Conservation (phyloP, 1,284 basidiomycete species). For the Ceratobasidium sp. region DNA sequence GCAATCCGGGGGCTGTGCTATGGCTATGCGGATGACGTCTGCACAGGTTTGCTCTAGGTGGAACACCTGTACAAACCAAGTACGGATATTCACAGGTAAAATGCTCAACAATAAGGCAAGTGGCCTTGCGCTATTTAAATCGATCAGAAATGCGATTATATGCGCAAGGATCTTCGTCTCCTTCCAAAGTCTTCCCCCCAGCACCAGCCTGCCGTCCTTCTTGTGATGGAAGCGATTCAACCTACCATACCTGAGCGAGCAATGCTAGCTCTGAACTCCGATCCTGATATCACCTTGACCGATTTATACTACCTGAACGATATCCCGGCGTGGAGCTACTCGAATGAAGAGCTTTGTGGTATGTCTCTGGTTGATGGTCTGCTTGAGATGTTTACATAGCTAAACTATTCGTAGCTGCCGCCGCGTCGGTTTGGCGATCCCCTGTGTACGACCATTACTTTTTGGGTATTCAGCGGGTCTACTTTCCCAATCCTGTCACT, state of each 20-base stretch:
- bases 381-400: background rate
- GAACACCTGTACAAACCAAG: background rate
- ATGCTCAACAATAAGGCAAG: too few species aligned
- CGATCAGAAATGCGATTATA: too few species aligned
- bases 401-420: background rate
- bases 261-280: too few species aligned
- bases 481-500: background rate
- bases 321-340: background rate
- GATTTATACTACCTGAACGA: background rate
- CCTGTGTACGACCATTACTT: background rate
- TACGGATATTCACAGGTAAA: too few species aligned
- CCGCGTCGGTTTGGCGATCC: background rate
- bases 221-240: too few species aligned
- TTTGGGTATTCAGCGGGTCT: background rate
- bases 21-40: background rate
- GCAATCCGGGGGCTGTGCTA: background rate
- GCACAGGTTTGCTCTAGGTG: background rate
- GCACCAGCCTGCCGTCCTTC: too few species aligned
- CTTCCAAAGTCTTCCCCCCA: too few species aligned
- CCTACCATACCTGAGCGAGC: too few species aligned
- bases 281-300: too few species aligned
- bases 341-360: background rate
- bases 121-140: too few species aligned
- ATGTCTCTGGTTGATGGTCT: background rate
- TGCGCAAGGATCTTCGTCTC: too few species aligned